A percentile compares a stretch with the other conserved stretches of the same genome.
These are phyloP conservation scores for Tephrocybe rancida DNA, from an alignment of 768 basidiomycete genomes.

Conservation along the genomic window DNA sequence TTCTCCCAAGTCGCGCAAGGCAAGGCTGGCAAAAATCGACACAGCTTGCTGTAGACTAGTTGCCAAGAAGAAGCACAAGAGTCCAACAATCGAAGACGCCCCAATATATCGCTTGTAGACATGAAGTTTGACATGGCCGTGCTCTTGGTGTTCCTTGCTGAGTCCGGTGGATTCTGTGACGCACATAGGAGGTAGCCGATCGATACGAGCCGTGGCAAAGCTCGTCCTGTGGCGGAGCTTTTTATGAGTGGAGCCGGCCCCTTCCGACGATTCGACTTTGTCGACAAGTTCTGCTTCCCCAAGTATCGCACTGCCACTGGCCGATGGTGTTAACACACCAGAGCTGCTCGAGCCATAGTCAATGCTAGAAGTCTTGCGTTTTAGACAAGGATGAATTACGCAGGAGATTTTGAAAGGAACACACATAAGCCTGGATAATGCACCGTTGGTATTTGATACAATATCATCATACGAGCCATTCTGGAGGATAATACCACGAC, in stretches of 20 bases:
- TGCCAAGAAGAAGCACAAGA: constrained; percentile 60
- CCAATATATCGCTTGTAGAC: constrained; percentile 82
- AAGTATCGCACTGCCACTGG: constrained; percentile 39
- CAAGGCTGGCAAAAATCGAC: constrained; percentile 61
- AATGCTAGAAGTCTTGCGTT: constrained; percentile 19
- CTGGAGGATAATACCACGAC: constrained; percentile 84
- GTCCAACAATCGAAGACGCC: constrained; percentile 77
- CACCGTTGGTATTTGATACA: constrained; percentile 59
- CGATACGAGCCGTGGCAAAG: constrained; percentile 58
- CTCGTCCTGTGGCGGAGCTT: constrained; percentile 60
- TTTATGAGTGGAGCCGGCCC: constrained; percentile 43
- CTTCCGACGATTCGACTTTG: constrained; percentile 22
- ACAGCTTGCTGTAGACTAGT: constrained; percentile 59
- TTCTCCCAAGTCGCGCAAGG: constrained; percentile 83
- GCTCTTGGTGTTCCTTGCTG: constrained; percentile 73
- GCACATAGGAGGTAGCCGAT: constrained; percentile 39
- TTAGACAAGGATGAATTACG: too few species aligned
- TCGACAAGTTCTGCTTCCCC: constrained; percentile 22
- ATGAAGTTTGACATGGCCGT: constrained; percentile 74
- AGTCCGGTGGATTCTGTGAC: constrained; percentile 45
- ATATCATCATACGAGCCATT: constrained; percentile 64
- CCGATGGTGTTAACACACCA: constrained; percentile 53
- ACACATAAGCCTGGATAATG: constrained; percentile 77
- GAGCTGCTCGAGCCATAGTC: constrained; percentile 48
- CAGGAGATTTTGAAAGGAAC: constrained; percentile 30